Evolutionary conservation across 495 filamentous ascomycete species (phyloP).

Genomic region (Penicillium coprophilum): DNA sequence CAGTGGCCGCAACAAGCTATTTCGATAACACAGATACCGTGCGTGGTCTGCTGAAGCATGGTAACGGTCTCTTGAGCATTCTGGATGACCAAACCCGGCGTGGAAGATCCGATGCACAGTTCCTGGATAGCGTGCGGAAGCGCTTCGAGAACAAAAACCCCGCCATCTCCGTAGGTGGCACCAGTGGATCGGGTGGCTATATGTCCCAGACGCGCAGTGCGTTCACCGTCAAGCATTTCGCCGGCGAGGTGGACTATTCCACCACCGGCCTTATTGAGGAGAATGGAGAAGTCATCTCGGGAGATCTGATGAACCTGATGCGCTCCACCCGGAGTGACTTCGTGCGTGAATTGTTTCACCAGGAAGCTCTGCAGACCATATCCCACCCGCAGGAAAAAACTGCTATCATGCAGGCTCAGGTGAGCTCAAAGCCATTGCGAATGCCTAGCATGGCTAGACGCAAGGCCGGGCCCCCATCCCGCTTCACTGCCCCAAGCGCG

Average conservation of each 20-base stretch:
- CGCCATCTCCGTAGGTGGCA: slow-evolving; percentile 72
- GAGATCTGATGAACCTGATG: slow-evolving; percentile 94
- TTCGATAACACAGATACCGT: slow-evolving; percentile 97
- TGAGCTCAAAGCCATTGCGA: slow-evolving; percentile 89
- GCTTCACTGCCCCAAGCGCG: slow-evolving; percentile 31
- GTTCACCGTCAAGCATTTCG: slow-evolving; percentile 92
- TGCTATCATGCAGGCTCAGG: slow-evolving; percentile 92
- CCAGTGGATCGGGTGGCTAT: slow-evolving; percentile 78
- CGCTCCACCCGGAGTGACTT: slow-evolving; percentile 84
- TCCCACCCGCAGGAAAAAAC: slow-evolving; percentile 86
- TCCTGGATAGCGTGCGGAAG: slow-evolving; percentile 85
- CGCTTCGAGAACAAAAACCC: slow-evolving; percentile 93
- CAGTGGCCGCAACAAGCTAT: slow-evolving; percentile 86
- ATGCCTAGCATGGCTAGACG: slow-evolving; percentile 88
- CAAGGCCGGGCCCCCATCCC: slow-evolving; percentile 54
- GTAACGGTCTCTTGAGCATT: slow-evolving; percentile 90
- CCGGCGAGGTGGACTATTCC: slow-evolving; percentile 94
- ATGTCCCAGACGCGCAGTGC: slow-evolving; percentile 68
- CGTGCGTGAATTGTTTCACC: slow-evolving; percentile 84
- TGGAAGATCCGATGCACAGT: slow-evolving; percentile 81
- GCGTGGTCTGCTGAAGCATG: slow-evolving; percentile 82
- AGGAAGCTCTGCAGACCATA: slow-evolving; percentile 86
- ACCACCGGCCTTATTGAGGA: slow-evolving; percentile 83
- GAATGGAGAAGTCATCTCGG: slow-evolving; percentile 93
- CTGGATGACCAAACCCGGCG: slow-evolving; percentile 92